Conservation (phyloP, 2,329 filamentous ascomycete species). For the Fusarium metavorans region DNA sequence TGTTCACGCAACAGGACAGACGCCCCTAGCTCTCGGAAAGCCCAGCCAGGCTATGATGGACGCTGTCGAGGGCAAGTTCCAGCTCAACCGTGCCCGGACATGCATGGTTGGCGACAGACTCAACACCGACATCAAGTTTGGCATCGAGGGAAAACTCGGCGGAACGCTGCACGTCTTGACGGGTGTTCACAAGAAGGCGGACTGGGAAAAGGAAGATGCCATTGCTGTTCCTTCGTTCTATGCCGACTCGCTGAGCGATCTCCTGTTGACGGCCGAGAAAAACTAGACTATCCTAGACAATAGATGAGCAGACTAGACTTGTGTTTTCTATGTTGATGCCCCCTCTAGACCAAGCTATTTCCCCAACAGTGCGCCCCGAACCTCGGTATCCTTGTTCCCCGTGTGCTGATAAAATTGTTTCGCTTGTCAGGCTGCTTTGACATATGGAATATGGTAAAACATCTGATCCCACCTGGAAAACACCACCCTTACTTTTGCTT, state of each 20-base stretch:
- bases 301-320: slow-evolving; percentile 32
- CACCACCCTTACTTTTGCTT: slow-evolving; percentile 38
- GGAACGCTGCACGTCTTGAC: slow-evolving; percentile 93
- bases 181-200: slow-evolving; percentile 86
- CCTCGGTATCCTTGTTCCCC: neutral
- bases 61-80: slow-evolving; percentile 95
- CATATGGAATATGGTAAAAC: neutral
- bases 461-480: neutral
- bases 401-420: neutral
- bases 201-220: slow-evolving; percentile 79
- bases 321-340: neutral
- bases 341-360: neutral
- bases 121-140: slow-evolving; percentile 97
- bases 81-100: slow-evolving; percentile 83
- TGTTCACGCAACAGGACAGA: slow-evolving; percentile 74
- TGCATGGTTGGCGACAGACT: slow-evolving; percentile 97
- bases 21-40: slow-evolving; percentile 88
- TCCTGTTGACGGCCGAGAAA: slow-evolving; percentile 55
- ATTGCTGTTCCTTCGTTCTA: slow-evolving; percentile 83
- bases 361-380: neutral
- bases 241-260: slow-evolving; percentile 85
- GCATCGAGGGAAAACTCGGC: slow-evolving; percentile 88
- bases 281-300: slow-evolving; percentile 30
- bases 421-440: neutral
- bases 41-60: slow-evolving; percentile 99